phyloP scores from a whole-genome alignment of 2,329 filamentous ascomycete species.

The Colletotrichum viniferum region DNA sequence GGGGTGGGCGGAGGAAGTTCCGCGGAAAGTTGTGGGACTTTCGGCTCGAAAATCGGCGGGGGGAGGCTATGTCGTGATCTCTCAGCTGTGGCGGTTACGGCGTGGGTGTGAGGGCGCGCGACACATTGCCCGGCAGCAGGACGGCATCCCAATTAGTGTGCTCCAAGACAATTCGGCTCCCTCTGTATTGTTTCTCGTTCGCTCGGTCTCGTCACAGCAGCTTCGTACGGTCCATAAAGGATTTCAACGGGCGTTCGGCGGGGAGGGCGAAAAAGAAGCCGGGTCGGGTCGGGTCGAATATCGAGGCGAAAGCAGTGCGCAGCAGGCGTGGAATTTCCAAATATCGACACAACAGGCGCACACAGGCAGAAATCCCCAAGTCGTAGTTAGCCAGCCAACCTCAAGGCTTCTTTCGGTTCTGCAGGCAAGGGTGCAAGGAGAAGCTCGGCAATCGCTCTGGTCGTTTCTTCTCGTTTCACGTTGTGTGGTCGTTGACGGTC shows the following conservation, averaged over 20 bases:
- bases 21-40: neutral
- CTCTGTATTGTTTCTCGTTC: neutral
- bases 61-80: neutral
- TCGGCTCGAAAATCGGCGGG: neutral
- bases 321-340: neutral
- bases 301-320: neutral
- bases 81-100: conserved; percentile 5
- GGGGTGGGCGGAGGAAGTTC: neutral
- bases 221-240: neutral
- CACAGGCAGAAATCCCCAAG: neutral
- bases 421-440: neutral
- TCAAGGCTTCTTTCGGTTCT: neutral
- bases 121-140: conserved; percentile 17
- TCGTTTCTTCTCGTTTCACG: conserved; percentile 1
- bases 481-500: neutral
- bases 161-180: neutral
- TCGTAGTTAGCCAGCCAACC: neutral
- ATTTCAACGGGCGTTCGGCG: neutral
- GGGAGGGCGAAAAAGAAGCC: neutral
- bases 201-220: neutral
- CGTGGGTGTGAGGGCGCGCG: conserved; percentile 1
- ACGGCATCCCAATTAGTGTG: conserved; percentile 17
- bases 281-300: neutral
- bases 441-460: neutral
- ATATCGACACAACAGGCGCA: neutral